These are phyloP conservation scores for Microbotryum intermedium DNA, from an alignment of 1,284 basidiomycete species.

Conservation along the genomic window DNA sequence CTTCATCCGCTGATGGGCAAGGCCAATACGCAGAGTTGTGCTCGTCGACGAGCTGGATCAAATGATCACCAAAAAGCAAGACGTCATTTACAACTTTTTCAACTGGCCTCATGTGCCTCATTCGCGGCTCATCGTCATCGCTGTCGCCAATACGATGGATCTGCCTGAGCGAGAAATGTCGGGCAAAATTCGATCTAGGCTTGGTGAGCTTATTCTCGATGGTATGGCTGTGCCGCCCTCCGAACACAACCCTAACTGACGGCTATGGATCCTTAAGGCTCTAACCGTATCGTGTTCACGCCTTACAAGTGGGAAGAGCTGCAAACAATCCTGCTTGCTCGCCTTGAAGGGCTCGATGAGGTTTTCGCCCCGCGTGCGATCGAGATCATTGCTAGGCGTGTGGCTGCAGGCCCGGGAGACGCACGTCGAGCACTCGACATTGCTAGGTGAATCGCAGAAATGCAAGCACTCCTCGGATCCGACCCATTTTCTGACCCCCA, in stretches of 20 bases:
- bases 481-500: background rate
- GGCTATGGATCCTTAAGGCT: slow-evolving; percentile 51
- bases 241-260: background rate
- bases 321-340: slow-evolving; percentile 73
- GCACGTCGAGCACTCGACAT: slow-evolving; percentile 89
- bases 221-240: background rate
- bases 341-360: slow-evolving; percentile 51
- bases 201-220: slow-evolving; percentile 52
- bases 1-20: background rate
- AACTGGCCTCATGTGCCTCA: slow-evolving; percentile 91
- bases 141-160: slow-evolving; percentile 98
- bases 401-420: slow-evolving; percentile 88
- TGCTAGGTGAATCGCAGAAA: slow-evolving; percentile 52
- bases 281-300: slow-evolving; percentile 88
- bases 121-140: slow-evolving; percentile 84
- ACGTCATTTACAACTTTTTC: slow-evolving; percentile 99
- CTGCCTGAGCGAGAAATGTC: slow-evolving; percentile 87
- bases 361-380: slow-evolving; percentile 61
- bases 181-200: slow-evolving; percentile 80
- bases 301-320: slow-evolving; percentile 78
- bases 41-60: slow-evolving; percentile 98
- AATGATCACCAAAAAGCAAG: slow-evolving; percentile 87
- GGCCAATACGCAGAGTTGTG: slow-evolving; percentile 59
- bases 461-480: background rate
- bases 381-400: slow-evolving; percentile 80